phyloP scores from a whole-genome alignment of 2,329 filamentous ascomycete species.

The Hymenoscyphus fructigenus region DNA sequence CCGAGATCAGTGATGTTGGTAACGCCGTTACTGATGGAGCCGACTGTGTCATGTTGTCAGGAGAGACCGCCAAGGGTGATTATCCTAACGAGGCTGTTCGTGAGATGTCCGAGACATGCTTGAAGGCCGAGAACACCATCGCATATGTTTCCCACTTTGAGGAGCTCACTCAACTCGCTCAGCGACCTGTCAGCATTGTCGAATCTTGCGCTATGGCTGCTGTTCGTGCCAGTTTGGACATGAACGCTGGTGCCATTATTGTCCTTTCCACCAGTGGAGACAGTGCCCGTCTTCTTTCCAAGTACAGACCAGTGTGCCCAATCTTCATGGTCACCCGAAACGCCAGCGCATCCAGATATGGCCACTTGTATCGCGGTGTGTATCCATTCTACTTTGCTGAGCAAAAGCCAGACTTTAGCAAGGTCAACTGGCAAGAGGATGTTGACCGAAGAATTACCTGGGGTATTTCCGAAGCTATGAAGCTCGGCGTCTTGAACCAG shows the following conservation, averaged over 20 bases:
- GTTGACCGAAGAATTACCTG: conserved; percentile 97
- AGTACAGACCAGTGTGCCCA: conserved; percentile 97
- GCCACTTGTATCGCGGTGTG: conserved; percentile 94
- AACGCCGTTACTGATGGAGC: conserved; percentile 97
- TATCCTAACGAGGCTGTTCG: conserved; percentile 90
- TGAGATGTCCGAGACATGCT: conserved; percentile 98
- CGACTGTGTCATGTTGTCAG: conserved; percentile 99
- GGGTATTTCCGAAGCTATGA: conserved; percentile 84
- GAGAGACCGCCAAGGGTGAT: conserved; percentile 96
- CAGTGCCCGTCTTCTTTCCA: conserved; percentile 92
- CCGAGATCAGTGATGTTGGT: conserved; percentile 97
- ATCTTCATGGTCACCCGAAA: conserved; percentile 99
- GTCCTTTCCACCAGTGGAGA: conserved; percentile 94
- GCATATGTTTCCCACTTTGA: conserved; percentile 97
- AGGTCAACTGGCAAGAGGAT: conserved; percentile 97
- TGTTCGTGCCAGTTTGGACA: conserved; percentile 90
- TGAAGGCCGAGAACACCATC: conserved; percentile 95
- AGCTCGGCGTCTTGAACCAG: conserved; percentile 71
- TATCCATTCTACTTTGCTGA: conserved; percentile 96
- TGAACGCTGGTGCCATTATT: conserved; percentile 94
- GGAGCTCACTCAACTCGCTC: conserved; percentile 81
- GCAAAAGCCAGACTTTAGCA: conserved; percentile 89
- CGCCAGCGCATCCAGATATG: conserved; percentile 79
- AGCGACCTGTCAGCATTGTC: conserved; percentile 80
- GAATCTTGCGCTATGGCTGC: conserved; percentile 98